These are phyloP conservation scores for Colletotrichum musae DNA, from an alignment of 2,329 filamentous ascomycete genomes.

Conservation along the genomic window DNA sequence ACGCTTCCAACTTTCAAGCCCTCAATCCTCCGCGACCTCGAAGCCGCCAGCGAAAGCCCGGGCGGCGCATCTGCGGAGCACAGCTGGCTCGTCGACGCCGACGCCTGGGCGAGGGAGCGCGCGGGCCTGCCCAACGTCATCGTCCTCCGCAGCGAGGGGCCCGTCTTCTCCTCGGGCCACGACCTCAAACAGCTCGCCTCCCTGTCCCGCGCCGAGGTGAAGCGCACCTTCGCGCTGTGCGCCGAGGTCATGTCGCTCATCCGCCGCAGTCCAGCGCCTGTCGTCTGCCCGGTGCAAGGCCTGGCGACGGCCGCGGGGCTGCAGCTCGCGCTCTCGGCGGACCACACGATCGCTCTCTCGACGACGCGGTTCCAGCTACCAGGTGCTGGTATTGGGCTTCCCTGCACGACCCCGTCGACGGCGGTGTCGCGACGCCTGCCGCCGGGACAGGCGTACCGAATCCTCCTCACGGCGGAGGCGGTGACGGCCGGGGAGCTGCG, in stretches of 20 bases:
- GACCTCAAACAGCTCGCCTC: conserved; percentile 48
- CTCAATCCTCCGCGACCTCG: conserved; percentile 40
- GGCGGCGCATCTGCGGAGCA: conserved; percentile 16
- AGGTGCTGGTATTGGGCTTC: conserved; percentile 48
- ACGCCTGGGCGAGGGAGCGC: conserved; percentile 45
- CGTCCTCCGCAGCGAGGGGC: conserved; percentile 48
- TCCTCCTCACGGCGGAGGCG: conserved; percentile 49
- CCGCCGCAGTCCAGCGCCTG: conserved; percentile 48
- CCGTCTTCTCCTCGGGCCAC: conserved; percentile 51
- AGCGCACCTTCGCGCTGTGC: conserved; percentile 48
- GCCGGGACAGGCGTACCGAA: conserved; percentile 46
- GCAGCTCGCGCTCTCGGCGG: conserved; percentile 51
- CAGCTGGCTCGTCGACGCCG: conserved; percentile 48
- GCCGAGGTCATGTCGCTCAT: conserved; percentile 51
- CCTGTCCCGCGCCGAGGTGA: conserved; percentile 30
- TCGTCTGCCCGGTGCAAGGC: conserved; percentile 50
- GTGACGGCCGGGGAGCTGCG: conserved; percentile 45
- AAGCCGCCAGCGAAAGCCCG: conserved; percentile 9
- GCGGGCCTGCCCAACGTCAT: conserved; percentile 48
- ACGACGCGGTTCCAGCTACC: conserved; percentile 47
- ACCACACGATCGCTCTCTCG: conserved; percentile 47
- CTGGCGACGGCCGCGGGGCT: conserved; percentile 50
- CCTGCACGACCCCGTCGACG: conserved; percentile 50
- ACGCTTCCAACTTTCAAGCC: conserved; percentile 49
- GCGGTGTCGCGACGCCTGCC: conserved; percentile 47